Evolutionary conservation across 2,329 filamentous ascomycete species (phyloP), one percentile per base, ranked within the genome.

Genomic region (Apiospora aurea): DNA sequence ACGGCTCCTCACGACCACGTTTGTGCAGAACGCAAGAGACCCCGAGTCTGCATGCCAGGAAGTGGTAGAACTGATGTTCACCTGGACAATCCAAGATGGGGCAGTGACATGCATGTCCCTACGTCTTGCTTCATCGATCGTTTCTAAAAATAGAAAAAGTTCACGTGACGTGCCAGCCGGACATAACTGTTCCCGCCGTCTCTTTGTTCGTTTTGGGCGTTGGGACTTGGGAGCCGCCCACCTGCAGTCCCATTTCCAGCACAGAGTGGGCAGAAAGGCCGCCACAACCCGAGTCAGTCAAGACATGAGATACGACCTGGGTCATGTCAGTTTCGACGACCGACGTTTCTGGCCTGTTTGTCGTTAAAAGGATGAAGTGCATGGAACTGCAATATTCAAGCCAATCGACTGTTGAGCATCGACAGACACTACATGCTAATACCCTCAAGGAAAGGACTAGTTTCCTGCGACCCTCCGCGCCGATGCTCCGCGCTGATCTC

Each of bases 401-500:
- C 14, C 4, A 38, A 38, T 6, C 3, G 34, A 38, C 1, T 38
- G 34, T 38, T 53, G 26, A 18, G 26, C 34, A 34, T 21, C 18
- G 6, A 10, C 34, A 16, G 13, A 57, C 26, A 34, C 14, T 26
- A 18, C 34, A 1, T 38, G 26, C 26, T 34, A 13, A 57, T 18
- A 6, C 14, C 16, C 10, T 34, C 14, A 3, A 11, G 6, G 10
- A 61, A 61, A 38, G 29, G 7, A 1, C 13, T 21, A 38, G 16
- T 61, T 21, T 21, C 29, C 53, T 61, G 29, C 53, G 53, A 38
- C 26, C 1, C 29, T 38, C 29, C 29, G 53, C 29, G 53, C 53
- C 29, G 53, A 61, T 61, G 53, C 53, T 38, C 53, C 53, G 53
- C n/a, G 29, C 53, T 61, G 29, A 61, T 29, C 26, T 34, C 29